A percentile compares a stretch with the other conserved stretches of the same genome.
phyloP scores from a whole-genome alignment of 345 rosid species.

The Linum trigynum region DNA sequence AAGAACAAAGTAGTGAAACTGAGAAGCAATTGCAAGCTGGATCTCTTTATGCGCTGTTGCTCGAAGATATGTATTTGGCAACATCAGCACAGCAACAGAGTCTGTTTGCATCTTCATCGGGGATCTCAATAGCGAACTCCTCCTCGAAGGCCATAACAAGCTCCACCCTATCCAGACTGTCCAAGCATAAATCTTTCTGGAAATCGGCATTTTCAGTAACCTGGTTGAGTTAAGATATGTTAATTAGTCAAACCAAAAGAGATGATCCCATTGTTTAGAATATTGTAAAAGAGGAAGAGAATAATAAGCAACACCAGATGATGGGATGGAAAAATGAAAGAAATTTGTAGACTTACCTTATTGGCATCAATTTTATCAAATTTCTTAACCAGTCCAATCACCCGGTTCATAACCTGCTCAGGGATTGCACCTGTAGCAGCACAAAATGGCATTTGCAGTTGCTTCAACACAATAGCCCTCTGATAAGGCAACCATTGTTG shows the following conservation, averaged over 20 bases:
- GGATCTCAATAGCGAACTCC: slow-evolving; percentile 54
- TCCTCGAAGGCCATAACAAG: slow-evolving; percentile 65
- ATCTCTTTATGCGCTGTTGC: slow-evolving; percentile 15
- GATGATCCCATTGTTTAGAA: neutral
- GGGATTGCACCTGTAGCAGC: slow-evolving; percentile 16
- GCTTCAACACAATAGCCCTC: slow-evolving; percentile 21
- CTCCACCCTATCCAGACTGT: slow-evolving; percentile 60
- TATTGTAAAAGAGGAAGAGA: neutral
- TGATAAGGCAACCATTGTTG: slow-evolving; percentile 5
- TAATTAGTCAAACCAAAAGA: neutral
- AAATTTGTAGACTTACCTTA: slow-evolving; percentile 27
- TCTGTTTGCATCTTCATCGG: slow-evolving; percentile 52
- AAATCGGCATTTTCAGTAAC: slow-evolving; percentile 55
- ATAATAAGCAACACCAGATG: neutral
- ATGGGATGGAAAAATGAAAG: neutral
- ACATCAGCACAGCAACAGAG: slow-evolving; percentile 54
- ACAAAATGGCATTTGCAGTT: slow-evolving; percentile 21
- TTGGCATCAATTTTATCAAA: slow-evolving; percentile 42
- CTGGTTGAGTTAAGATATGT: slow-evolving; percentile 17
- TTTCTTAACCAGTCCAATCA: slow-evolving; percentile 43
- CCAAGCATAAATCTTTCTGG: slow-evolving; percentile 51
- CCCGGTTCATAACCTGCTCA: slow-evolving; percentile 35
- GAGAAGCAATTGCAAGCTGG: neutral
- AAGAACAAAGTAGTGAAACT: neutral
- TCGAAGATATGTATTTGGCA: slow-evolving; percentile 41